These are phyloP conservation scores for Cordyceps pruinosa DNA, from an alignment of 2,329 filamentous ascomycete genomes.

Conservation along the genomic window DNA sequence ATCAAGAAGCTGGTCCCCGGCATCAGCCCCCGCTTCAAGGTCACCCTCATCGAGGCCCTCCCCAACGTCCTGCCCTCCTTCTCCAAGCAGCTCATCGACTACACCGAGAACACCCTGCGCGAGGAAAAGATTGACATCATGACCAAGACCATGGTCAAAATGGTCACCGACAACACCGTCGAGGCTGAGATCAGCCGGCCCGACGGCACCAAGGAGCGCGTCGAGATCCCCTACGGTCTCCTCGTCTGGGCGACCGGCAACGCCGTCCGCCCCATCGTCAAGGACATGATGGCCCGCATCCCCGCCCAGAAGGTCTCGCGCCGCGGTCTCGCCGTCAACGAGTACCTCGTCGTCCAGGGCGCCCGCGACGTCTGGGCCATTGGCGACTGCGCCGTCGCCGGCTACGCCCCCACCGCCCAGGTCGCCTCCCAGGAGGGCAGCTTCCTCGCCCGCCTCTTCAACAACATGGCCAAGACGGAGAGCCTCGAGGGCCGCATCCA, in stretches of 20 bases:
- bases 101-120: conserved; percentile 98
- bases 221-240: conserved; percentile 86
- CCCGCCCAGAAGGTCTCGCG: conserved; percentile 92
- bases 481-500: conserved; percentile 69
- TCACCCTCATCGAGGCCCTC: conserved; percentile 93
- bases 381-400: conserved; percentile 93
- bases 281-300: conserved; percentile 86
- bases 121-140: conserved; percentile 97
- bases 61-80: conserved; percentile 97
- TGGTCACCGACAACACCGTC: conserved; percentile 85
- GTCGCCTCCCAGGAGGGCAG: conserved; percentile 92
- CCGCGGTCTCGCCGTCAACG: conserved; percentile 92
- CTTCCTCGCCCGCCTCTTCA: conserved; percentile 93
- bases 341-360: conserved; percentile 97
- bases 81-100: conserved; percentile 98
- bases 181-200: conserved; percentile 79
- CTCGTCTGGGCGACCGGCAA: conserved; percentile 99
- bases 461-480: conserved; percentile 96
- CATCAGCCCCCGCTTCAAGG: conserved; percentile 90
- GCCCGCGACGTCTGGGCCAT: conserved; percentile 97
- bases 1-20: conserved; percentile 97
- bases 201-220: conserved; percentile 74
- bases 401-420: conserved; percentile 95
- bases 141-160: conserved; percentile 99
- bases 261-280: conserved; percentile 79